Evolutionary conservation across 192 early-diverging fungal species (phyloP), one percentile per base, ranked within the genome.

Genomic region (Coemansia sp.): DNA sequence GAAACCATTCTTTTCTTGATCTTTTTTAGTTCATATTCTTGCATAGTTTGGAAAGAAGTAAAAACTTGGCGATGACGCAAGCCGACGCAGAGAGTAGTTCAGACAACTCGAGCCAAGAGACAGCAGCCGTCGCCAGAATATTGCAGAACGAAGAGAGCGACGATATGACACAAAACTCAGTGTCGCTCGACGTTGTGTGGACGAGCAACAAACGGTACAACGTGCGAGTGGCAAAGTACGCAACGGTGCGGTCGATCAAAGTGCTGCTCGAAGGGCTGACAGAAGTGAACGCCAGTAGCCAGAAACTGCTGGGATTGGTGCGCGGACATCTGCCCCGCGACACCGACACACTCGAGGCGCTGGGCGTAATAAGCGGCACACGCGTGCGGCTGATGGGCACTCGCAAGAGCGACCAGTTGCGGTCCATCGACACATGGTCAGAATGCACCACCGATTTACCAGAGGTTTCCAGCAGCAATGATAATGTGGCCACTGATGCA

Each of bases 261-360:
- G 57, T 53, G 25, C 68, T 81, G 52, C 50, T 87, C 19, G 82
- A 84, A 48, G 87, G 86, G 47, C 63, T 88, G 44, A 92, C 90
- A 0, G 76, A 84, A 26, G 87, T 92, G 4, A 83, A 82, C 14
- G 81, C 85, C 9, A 66, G 75, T 38, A 69, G 85, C 54, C 88
- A 89, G 64, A 92, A 92, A 58, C 82, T 92, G n/a, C 76, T 92
- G 52, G 86, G 86, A 2, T 71, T 92, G 7, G 84, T 87, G 28
- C 85, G 83, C 59, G 87, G 89, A 19, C 81, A 82, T 62, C 64
- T 90, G 48, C 90, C 90, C 7, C 71, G 47, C 15, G 69, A 81
- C 60, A 28, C 19, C 8, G 65, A 68, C n/a, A 81, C 72, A 25
- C 60, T 81, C 28, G 56, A 59, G 2, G 55, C 2, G 10, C 69